Base-by-base conservation (phyloP, 2,329 filamentous ascomycete genomes). In the Pestalotiopsis sp. region DNA sequence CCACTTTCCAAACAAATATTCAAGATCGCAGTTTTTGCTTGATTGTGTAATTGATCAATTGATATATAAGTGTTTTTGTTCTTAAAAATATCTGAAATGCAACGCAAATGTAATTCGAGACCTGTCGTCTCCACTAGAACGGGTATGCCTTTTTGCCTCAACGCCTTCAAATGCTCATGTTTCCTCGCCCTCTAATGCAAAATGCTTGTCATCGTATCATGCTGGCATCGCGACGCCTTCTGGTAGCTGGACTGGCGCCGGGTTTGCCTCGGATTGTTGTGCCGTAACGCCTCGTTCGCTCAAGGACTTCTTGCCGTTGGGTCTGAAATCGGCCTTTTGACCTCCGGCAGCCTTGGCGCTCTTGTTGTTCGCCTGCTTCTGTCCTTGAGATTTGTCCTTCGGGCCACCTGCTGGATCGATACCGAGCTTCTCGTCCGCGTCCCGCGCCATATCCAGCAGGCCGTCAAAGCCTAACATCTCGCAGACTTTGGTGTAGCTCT, bases 401-500 rank as follows among this genome's bases (percentile, higher is more conserved):
- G 83, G 76, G 14, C 81, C 81, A 58, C 82, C 83, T 62, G 87
- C 85, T 9, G 85, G 83, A 68, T 87, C 85, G 67, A 94, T 83
- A 17, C 87, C 89, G 14, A 94, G 81, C 39, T 85, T 83, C 67
- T 84, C 78, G 76, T 98, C 95, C 4, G 91, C 84, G 6, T 88
- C 86, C 59, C 84, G 84, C 0, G 95, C 95, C 69, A 84, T 81
- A 39, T 89, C 86, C 23, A 89, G 75, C 59, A 97, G 80, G 68
- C 91, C 85, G 2, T 90, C 85, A 45, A 93, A 85, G 0, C 86
- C 89, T 38, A 98, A 80, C 1, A 86, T 82, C 68, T 89, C 84
- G 76, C 94, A 92, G 2, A 91, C 80, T 66, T 92, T 90, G 9
- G 81, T 82, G 76, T 98, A 97, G 73, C 87, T 92, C 81, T 91